phyloP scores from a whole-genome alignment of 352 stramenopile species.

The Globisporangium polare region DNA sequence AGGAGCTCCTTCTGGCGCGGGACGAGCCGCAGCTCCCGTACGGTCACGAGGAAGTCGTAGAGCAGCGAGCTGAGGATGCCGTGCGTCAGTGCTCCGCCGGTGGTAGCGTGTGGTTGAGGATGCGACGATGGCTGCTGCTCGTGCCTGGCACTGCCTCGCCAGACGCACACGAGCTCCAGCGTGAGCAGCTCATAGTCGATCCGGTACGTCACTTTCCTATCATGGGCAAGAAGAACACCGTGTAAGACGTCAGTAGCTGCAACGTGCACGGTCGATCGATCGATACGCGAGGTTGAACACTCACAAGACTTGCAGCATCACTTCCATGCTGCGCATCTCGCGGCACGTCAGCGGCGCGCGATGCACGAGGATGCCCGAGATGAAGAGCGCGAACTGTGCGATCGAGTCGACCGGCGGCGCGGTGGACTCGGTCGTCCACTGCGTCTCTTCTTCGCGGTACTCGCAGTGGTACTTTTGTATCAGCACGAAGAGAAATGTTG shows the following conservation, averaged over 20 bases:
- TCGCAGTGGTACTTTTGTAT: slow-evolving; percentile 87
- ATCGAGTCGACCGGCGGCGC: slow-evolving; percentile 79
- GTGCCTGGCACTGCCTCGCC: slow-evolving; percentile 12
- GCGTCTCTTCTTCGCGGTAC: slow-evolving; percentile 38
- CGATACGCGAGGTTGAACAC: slow-evolving; percentile 18
- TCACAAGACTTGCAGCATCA: slow-evolving; percentile 83
- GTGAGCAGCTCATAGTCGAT: slow-evolving; percentile 19
- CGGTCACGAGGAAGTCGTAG: slow-evolving; percentile 74
- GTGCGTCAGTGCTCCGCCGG: slow-evolving; percentile 21
- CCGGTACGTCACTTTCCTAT: slow-evolving; percentile 16
- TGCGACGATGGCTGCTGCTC: not conserved
- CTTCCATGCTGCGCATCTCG: slow-evolving; percentile 67
- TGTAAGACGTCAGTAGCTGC: not conserved
- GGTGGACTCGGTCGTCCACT: slow-evolving; percentile 50
- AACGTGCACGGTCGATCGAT: not conserved
- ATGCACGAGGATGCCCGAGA: slow-evolving; percentile 58
- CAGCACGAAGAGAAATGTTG: slow-evolving; percentile 62
- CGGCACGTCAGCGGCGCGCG: slow-evolving; percentile 44
- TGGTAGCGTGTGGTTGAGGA: not conserved
- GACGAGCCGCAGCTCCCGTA: slow-evolving; percentile 76
- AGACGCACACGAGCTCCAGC: slow-evolving; percentile 20
- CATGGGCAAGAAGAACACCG: not conserved
- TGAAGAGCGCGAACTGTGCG: slow-evolving; percentile 73
- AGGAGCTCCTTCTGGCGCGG: slow-evolving; percentile 71
- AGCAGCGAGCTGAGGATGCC: slow-evolving; percentile 40